Evolutionary conservation across 208 protist species (phyloP), one percentile per base, ranked within the genome.

Genomic region (Leptomonas pyrrhocoris): DNA sequence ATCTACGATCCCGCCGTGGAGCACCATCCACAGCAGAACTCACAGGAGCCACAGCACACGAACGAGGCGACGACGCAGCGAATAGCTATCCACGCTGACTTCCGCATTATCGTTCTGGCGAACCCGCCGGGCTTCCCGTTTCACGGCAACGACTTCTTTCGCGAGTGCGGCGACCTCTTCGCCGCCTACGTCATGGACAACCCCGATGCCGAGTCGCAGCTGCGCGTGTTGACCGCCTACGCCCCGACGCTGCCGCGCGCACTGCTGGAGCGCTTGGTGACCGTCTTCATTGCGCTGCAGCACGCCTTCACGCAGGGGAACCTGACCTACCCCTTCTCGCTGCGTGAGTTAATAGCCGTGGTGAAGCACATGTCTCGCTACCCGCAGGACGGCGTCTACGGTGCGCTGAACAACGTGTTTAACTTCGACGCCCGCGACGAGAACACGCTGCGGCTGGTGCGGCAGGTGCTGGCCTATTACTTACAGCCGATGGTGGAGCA

Each of bases 61-160:
- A 38, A 6, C 0, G 28, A 8, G 13, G 53, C 49, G 38, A 19
- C 48, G 36, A 58, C 45, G 51, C 62, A 62, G 63, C 50, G 64
- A 16, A 84, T 95, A 57, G 53, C 57, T 7, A 90, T 94, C 42
- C 86, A 94, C 46, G 81, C 80, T 2, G 89, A 94, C 68, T 95
- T 95, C 68, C 86, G 90, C 58, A 89, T 92, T 55, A 92, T 97
- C 58, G 92, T 94, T 2, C 66, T 95, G 31, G 89, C 89, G 8
- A 98, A 97, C 77, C 86, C 91, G 49, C 96, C 96, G 0, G 95
- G 94, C 19, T 98, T 93, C 76, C 97, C 96, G 1, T 98, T 98
- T 74, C 86, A 98, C 71, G 97, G 95, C 60, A 98, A 98, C 69
- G 94, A 98, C 80, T 98, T 98, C 64, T 98, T 95, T 77, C 80